Conservation (phyloP, 2,329 filamentous ascomycete genomes). For the Pestalotiopsis sp. region DNA sequence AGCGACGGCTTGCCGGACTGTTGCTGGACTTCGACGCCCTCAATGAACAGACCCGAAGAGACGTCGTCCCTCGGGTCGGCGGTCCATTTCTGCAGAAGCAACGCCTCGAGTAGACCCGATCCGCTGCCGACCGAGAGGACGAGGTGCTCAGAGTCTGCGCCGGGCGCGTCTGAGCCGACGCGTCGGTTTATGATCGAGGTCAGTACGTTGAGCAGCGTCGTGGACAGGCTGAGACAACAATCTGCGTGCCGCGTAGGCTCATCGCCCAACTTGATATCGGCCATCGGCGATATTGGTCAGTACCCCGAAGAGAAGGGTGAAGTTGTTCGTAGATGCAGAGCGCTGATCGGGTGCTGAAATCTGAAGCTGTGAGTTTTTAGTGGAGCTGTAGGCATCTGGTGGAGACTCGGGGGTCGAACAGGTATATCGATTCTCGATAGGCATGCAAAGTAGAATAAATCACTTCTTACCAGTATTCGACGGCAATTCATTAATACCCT, state of each 20-base stretch:
- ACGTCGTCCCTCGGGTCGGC: background rate
- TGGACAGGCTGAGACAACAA: conserved; percentile 21
- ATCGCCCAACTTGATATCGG: background rate
- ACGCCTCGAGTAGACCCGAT: conserved; percentile 21
- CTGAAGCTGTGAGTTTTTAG: too few relatives aligned
- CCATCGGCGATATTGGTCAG: background rate
- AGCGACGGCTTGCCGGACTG: background rate
- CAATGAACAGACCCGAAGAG: conserved; percentile 14
- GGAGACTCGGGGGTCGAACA: too few relatives aligned
- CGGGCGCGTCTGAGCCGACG: background rate
- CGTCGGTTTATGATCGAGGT: background rate
- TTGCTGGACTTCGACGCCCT: conserved; percentile 21
- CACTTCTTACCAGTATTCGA: too few relatives aligned
- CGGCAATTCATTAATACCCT: too few relatives aligned
- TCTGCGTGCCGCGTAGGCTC: conserved; percentile 18
- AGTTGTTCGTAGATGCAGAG: too few relatives aligned
- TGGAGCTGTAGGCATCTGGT: too few relatives aligned
- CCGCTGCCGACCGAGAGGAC: conserved; percentile 24
- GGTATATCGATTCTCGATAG: too few relatives aligned
- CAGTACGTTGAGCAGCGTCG: conserved; percentile 16
- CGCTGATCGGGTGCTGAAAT: too few relatives aligned
- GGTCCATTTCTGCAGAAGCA: conserved; percentile 14
- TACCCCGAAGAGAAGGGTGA: too few relatives aligned
- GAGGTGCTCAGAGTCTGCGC: conserved; percentile 7
- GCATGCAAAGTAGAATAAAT: too few relatives aligned